Base-by-base conservation (phyloP, 2,329 filamentous ascomycete species). In the Ilyonectria mors-panacis region DNA sequence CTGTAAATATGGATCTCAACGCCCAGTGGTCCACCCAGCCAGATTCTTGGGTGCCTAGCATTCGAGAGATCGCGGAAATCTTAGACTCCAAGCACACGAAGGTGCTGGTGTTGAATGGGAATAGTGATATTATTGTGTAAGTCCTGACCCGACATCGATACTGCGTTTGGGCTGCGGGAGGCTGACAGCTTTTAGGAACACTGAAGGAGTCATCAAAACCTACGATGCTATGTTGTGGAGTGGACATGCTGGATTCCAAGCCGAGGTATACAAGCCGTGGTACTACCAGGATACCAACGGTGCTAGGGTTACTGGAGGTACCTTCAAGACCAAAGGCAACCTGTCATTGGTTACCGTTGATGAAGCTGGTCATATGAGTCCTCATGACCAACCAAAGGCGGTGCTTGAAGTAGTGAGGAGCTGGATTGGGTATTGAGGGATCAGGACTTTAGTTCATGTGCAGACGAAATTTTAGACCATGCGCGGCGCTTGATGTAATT, bases 91-190 rank as follows among this genome's bases (percentile, higher is more conserved):
- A 50, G 47, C 6, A 30, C 5, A 50, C 21, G 1, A 13, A 7
- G 6, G 19, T 50, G 12, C 21, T 50, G 6, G 47, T 50, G 10
- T 2, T 50, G 21, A 50, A 50, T 10, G 47, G 47, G 12, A 50
- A 50, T 30, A 50, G 28, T 23, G 47, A 50, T 50, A n/a, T n/a
- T 13, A 17, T 50, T 26, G 47, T 50, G 47, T 50, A 50, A 30
- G 47, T 28, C 21, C 19, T 23, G 21, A 28, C 7, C 6, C 15
- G 5, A 42, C 15, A 42, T 42, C 39, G 4, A 6, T 42, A 26
- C 26, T 6, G 5, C 26, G 6, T 6, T 6, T 3, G 7, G 7
- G 7, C 5, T 42, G 15, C 39, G 17, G 6, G 37, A 17, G 6
- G 37, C 21, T 23, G 5, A 13, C 23, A 6, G 17, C 47, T 23